Evolutionary conservation across 1,284 basidiomycete species (phyloP), one percentile per base, ranked within the genome.

Genomic region (Cutaneotrichosporon mucoides): DNA sequence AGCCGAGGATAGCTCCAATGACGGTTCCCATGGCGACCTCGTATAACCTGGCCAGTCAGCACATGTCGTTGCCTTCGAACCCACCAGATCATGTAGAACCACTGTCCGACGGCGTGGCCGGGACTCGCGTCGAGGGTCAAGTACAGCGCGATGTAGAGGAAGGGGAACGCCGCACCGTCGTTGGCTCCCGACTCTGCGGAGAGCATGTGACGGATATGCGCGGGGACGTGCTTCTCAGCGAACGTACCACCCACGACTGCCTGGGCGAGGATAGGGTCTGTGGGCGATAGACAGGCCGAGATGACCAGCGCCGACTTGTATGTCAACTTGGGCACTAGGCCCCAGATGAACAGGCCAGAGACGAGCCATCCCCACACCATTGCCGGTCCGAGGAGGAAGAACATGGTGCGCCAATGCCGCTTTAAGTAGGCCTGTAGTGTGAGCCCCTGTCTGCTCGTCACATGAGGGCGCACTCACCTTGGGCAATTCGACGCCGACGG

Each of bases 141-240:
- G 76, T 96, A 98, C 8, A 99, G 82, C 0, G 95, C 86, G 61
- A 99, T 85, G 78, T 89, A 73, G 38, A 99, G 82, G 76, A 99
- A 98, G 0, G 95, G 95, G 76, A 96, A 99, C 0, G 95, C 95
- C 1, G 90, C 92, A 35, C 92, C 92, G 66, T 96, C 92, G 75
- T 96, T 96, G 33, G 88, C 85, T 0, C 93, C 93, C 6, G 90
- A 92, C 78, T 98, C 94, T 1, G 92, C 92, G 3, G 90, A 85
- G n/a, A 97, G 80, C 57, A 96, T 83, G 76, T 98, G 92, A 42
- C 94, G 87, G 50, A 99, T 83, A 75, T 99, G 96, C 0, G 92
- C 88, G 0, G 95, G 95, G 13, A 99, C 95, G 70, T 99, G 95
- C 73, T 97, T 96, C 76, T 99, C 90, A 2, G 95, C 95, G 80